phyloP scores from a whole-genome alignment of 805 yeast genomes.

The Kodamaea kaohsiungensis region DNA sequence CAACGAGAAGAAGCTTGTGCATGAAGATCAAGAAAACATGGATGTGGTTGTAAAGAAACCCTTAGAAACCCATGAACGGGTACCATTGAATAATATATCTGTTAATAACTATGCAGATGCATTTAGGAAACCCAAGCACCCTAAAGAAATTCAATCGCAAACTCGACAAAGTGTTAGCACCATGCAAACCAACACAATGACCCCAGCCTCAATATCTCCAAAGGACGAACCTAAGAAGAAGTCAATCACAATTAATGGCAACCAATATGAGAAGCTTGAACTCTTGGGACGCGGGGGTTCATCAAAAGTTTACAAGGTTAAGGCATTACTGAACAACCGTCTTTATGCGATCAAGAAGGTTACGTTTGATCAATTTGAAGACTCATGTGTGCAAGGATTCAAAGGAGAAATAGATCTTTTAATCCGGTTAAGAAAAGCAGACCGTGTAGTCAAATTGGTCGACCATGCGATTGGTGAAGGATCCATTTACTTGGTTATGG shows the following conservation, averaged over 20 bases:
- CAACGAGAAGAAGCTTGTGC: background rate
- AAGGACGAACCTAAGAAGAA: conserved; percentile 24
- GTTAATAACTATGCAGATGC: conserved; percentile 16
- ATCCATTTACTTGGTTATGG: conserved; percentile 78
- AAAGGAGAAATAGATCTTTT: conserved; percentile 87
- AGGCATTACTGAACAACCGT: conserved; percentile 49
- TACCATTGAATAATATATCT: conserved; percentile 21
- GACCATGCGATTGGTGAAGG: conserved; percentile 72
- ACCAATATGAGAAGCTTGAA: conserved; percentile 71
- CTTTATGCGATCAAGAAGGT: conserved; percentile 82
- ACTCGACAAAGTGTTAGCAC: background rate
- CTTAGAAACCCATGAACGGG: conserved; percentile 9
- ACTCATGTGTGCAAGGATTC: conserved; percentile 69
- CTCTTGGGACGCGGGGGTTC: conserved; percentile 89
- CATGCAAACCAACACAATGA: conserved; percentile 3
- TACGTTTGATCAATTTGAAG: conserved; percentile 77
- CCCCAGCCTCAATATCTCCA: background rate
- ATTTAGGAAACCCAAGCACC: conserved; percentile 36
- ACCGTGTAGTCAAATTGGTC: conserved; percentile 74
- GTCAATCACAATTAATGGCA: conserved; percentile 49
- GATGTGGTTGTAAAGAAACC: conserved; percentile 1
- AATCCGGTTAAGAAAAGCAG: conserved; percentile 53
- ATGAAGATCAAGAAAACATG: conserved; percentile 6
- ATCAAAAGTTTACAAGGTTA: conserved; percentile 84
- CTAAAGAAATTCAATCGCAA: background rate